These are phyloP conservation scores for Durotheca rogersii DNA, from an alignment of 495 filamentous ascomycete species.

Conservation along the genomic window DNA sequence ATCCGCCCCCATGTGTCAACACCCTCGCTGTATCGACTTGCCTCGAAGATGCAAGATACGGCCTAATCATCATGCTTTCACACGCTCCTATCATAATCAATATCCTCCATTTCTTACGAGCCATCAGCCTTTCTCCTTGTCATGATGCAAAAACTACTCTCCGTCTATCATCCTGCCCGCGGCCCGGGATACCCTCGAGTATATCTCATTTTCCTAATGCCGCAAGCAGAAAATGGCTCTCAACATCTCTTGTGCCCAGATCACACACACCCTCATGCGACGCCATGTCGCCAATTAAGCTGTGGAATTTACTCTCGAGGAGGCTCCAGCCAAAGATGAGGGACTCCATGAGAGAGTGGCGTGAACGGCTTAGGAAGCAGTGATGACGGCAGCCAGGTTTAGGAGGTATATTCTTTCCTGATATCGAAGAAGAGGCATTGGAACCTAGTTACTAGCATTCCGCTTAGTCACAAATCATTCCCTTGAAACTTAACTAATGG, in stretches of 20 bases:
- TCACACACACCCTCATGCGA: not conserved
- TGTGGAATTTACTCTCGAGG: not conserved
- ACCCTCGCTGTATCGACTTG: conserved; percentile 34
- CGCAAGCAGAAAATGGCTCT: conserved; percentile 1
- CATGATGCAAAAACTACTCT: conserved; percentile 15
- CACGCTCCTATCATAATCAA: conserved; percentile 23
- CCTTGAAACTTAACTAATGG: conserved; percentile 16
- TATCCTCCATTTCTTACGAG: conserved; percentile 22
- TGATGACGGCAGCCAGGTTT: conserved; percentile 9
- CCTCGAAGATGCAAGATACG: conserved; percentile 40
- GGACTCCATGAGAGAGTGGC: not conserved
- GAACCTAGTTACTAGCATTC: conserved; percentile 4
- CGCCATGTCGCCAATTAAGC: not conserved
- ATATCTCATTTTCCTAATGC: conserved; percentile 16
- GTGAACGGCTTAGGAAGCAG: not conserved
- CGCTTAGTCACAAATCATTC: conserved; percentile 24
- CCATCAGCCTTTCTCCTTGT: conserved; percentile 18
- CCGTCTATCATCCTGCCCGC: conserved; percentile 14
- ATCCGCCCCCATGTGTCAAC: conserved; percentile 38
- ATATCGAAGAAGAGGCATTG: conserved; percentile 9
- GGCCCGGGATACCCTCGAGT: conserved; percentile 8
- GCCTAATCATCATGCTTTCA: conserved; percentile 40
- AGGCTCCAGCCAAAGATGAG: not conserved
- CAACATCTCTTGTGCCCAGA: not conserved
- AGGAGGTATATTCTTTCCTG: conserved; percentile 8